Conservation (phyloP, 2,329 filamentous ascomycete species). For the Fusarium nygamai region DNA sequence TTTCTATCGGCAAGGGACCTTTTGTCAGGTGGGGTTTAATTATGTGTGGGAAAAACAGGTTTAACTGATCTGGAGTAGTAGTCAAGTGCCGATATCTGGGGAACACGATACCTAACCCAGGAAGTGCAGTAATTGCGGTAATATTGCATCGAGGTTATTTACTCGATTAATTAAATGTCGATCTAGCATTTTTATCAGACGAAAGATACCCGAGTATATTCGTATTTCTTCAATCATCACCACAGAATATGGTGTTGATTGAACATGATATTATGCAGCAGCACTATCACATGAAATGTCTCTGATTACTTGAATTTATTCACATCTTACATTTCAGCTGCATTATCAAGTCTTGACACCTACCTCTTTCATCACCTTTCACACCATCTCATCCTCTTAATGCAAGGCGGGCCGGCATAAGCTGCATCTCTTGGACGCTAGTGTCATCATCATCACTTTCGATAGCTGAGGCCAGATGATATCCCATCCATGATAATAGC, state of each 20-base stretch:
- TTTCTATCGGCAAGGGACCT: background rate
- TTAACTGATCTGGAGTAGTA: slow-evolving; percentile 6
- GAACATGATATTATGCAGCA: background rate
- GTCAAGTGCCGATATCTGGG: slow-evolving; percentile 26
- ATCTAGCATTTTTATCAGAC: background rate
- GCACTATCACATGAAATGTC: background rate
- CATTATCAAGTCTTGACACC: slow-evolving; percentile 8
- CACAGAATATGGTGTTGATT: background rate
- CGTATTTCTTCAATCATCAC: background rate
- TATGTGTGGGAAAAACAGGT: slow-evolving; percentile 8
- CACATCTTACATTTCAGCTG: slow-evolving; percentile 16
- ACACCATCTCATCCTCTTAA: slow-evolving; percentile 20
- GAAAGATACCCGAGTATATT: background rate
- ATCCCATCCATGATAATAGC: background rate
- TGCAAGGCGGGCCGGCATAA: slow-evolving; percentile 31
- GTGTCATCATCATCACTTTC: background rate
- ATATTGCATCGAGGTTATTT: background rate
- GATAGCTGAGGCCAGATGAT: background rate
- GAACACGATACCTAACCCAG: slow-evolving; percentile 13
- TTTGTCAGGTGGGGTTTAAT: slow-evolving; percentile 13
- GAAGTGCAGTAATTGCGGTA: background rate
- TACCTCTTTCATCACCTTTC: slow-evolving; percentile 23
- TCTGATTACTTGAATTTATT: background rate
- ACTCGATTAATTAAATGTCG: background rate
- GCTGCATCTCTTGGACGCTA: slow-evolving; percentile 7